Percentiles rank a stretch among this genome's conserved stretches.
phyloP scores from a whole-genome alignment of 192 early-diverging fungal genomes.

The Obelidium mucronatum region DNA sequence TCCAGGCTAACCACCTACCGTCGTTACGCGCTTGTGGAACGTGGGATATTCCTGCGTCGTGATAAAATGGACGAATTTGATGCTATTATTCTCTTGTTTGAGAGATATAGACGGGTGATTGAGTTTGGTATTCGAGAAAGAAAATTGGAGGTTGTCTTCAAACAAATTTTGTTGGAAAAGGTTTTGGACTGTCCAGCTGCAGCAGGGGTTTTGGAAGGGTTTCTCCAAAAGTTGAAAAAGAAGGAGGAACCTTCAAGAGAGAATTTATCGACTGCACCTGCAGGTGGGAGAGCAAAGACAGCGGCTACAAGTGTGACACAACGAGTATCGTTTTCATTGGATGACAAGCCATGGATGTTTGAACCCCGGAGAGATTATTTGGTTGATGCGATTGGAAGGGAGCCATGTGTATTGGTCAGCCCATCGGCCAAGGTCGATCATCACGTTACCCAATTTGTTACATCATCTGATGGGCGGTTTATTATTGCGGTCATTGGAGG shows the following conservation, averaged over 20 bases:
- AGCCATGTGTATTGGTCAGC: neutral
- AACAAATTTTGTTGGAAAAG: neutral
- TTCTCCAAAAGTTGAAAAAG: neutral
- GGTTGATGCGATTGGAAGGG: conserved; percentile 8
- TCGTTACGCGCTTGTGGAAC: conserved; percentile 2
- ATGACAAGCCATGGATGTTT: conserved; percentile 7
- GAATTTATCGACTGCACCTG: neutral
- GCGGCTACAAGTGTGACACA: neutral
- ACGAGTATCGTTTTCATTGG: neutral
- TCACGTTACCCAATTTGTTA: conserved; percentile 6
- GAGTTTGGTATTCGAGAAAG: conserved; percentile 9
- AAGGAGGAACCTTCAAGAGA: neutral
- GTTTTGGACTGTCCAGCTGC: neutral
- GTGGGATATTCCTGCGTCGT: conserved; percentile 16
- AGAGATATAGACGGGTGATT: neutral
- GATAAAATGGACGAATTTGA: conserved; percentile 19
- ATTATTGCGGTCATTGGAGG: neutral
- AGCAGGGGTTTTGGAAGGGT: neutral
- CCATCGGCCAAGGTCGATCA: neutral
- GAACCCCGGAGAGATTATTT: neutral
- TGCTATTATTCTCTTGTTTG: conserved; percentile 6
- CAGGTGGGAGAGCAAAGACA: neutral
- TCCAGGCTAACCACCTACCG: neutral
- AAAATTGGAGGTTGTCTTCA: conserved; percentile 21
- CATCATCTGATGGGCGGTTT: conserved; percentile 16